Evolutionary conservation across 805 yeast species (phyloP), one percentile per base, ranked within the genome.

Genomic region (Kodamaea jinghongensis): DNA sequence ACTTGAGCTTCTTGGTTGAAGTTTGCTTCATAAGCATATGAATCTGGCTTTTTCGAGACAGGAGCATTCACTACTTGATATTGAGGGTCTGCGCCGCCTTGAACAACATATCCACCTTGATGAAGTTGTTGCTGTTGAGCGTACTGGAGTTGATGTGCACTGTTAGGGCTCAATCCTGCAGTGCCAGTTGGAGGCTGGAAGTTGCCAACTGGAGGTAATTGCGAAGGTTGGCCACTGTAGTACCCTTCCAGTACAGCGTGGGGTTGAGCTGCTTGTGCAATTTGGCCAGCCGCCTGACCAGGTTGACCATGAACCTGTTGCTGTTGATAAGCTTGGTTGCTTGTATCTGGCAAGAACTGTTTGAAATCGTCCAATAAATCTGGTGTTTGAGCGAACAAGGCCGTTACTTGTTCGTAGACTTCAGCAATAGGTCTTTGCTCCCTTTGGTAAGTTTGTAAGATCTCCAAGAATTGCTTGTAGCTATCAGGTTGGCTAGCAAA

Each of bases 391-490:
- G 86, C 83, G 66, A 93, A 93, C 38, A 93, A 70, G 5, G 80
- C 73, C 1, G 96, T 85, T 2, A 93, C 96, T 58, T 93, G 97
- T 40, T 87, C 84, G 55, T 93, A 93, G 9, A 93, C 99, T 56
- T 93, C 98, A 37, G 87, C 83, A 38, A 93, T 93, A 34, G 96
- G 96, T 56, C 88, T 85, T 57, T 89, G 95, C 56, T 91, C 99
- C 48, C 95, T 80, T 67, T 93, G 99, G 59, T 91, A 93, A 33
- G 97, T 91, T 61, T 93, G 99, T 51, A 93, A 70, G 42, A 91
- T 93, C 60, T 93, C 99, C 63, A 95, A 70, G 52, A 93, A 93
- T 52, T 83, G 89, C 65, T 93, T 93, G 70, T 93, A 93, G 42
- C 90, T 88, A 54, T 91, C 97, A 1, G 99, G 99, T 61, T 90